These are phyloP conservation scores for Evansstolkia leycettana DNA, from an alignment of 495 filamentous ascomycete genomes.

Conservation along the genomic window DNA sequence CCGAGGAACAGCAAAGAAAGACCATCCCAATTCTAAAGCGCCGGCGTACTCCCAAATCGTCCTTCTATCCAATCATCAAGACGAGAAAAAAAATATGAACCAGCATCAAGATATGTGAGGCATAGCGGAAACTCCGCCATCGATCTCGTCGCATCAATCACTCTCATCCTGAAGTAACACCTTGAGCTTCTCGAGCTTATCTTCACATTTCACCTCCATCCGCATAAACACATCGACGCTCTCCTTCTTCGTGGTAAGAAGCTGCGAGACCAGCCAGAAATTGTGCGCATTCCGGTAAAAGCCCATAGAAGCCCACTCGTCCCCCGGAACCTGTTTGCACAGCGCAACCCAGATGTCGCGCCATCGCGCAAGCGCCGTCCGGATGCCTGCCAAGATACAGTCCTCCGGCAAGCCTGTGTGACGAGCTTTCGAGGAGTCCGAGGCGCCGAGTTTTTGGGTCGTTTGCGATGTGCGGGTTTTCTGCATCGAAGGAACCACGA, in stretches of 20 bases:
- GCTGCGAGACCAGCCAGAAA: slow-evolving; percentile 34
- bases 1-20: no score
- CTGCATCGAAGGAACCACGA: slow-evolving; percentile 20
- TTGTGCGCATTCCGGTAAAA: slow-evolving; percentile 35
- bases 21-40: no score
- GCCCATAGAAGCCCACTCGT: slow-evolving; percentile 33
- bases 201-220: slow-evolving; percentile 37
- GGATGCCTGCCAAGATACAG: slow-evolving; percentile 18
- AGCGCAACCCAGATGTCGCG: slow-evolving; percentile 25
- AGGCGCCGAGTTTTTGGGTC: no score
- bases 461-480: slow-evolving; percentile 1
- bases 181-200: slow-evolving; percentile 33
- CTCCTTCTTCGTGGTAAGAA: slow-evolving; percentile 36
- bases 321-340: slow-evolving; percentile 16
- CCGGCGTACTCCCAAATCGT: no score
- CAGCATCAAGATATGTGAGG: no score
- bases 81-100: no score
- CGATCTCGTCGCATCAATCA: slow-evolving; percentile 8
- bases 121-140: no score
- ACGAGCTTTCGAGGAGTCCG: no score
- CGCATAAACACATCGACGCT: slow-evolving; percentile 34
- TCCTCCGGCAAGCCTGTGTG: slow-evolving; percentile 16
- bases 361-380: slow-evolving; percentile 25
- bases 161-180: slow-evolving; percentile 30
- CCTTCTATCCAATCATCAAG: no score